phyloP scores from a whole-genome alignment of 2,329 filamentous ascomycete species.

The Parascedosporium putredinis region DNA sequence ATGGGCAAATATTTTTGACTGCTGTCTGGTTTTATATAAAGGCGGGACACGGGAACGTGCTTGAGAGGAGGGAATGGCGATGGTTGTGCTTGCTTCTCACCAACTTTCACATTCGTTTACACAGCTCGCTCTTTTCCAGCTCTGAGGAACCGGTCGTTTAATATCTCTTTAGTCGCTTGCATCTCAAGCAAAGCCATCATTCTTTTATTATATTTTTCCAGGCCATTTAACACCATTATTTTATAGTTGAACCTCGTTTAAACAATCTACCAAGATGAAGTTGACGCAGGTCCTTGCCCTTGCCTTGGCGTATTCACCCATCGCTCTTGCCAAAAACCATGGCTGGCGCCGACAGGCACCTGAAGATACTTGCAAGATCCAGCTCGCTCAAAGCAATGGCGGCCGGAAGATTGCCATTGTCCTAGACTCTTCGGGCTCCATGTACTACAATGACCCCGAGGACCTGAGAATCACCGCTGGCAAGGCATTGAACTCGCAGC shows the following conservation, averaged over 20 bases:
- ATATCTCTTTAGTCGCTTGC: too few species aligned
- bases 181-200: too few species aligned
- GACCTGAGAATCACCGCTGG: constrained; percentile 12
- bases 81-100: background rate
- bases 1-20: too few species aligned
- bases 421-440: constrained; percentile 15
- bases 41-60: background rate
- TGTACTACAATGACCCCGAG: constrained; percentile 12
- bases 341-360: constrained; percentile 5
- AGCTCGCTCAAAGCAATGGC: constrained; percentile 10
- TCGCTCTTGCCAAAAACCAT: background rate
- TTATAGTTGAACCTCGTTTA: too few species aligned
- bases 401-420: constrained; percentile 13
- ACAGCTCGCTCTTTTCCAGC: background rate
- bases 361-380: constrained; percentile 10
- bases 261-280: background rate
- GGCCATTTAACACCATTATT: too few species aligned
- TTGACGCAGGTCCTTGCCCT: background rate
- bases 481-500: constrained; percentile 11
- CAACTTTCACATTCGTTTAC: background rate
- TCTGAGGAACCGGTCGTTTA: too few species aligned
- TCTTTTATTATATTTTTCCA: background rate
- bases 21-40: background rate
- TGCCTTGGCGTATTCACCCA: background rate
- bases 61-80: background rate